These are phyloP conservation scores for Helianthus annuus DNA, from an alignment of 129 eudicot genomes.

Conservation along the genomic window HanXRQr2.0-SUNRISE NC_035449.2:33614409-33614908, in stretches of 20 bases:
- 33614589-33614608: too few species aligned
- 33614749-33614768: neutral
- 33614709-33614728: neutral
- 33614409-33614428: too few species aligned
- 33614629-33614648: neutral
- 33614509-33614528: too few species aligned
- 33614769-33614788: neutral
- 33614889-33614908: neutral
- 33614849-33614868: neutral
- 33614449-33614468: too few species aligned
- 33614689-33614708: neutral
- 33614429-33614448: too few species aligned
- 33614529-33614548: too few species aligned
- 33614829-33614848: neutral
- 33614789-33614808: neutral
- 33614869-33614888: neutral
- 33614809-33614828: neutral
- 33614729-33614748: neutral
- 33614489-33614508: too few species aligned
- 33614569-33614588: too few species aligned
- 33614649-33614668: neutral
- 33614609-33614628: too few species aligned
- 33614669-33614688: neutral
- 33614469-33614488: too few species aligned
- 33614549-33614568: too few species aligned